Evolutionary conservation across 495 filamentous ascomycete species (phyloP).

Genomic region (Penicillium silybi): DNA sequence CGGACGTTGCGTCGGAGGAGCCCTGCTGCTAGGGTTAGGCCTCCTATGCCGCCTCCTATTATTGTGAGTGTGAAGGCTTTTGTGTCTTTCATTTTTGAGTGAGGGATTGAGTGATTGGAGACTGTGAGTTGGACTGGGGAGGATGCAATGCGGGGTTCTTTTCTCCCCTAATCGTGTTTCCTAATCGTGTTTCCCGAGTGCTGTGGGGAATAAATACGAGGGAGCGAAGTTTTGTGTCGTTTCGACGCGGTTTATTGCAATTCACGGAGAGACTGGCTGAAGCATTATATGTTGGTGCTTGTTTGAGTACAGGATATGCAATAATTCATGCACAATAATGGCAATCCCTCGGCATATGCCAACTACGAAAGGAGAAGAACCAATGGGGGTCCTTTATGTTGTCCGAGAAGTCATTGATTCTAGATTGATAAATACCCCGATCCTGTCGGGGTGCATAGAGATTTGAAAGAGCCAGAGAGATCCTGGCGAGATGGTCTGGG

Average conservation of each 20-base stretch:
- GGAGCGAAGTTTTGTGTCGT: no score
- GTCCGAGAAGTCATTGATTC: not conserved
- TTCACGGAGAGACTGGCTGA: no score
- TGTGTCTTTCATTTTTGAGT: not conserved
- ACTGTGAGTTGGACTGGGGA: not conserved
- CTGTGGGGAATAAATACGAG: no score
- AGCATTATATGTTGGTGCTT: no score
- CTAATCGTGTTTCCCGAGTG: no score
- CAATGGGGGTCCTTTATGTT: not conserved
- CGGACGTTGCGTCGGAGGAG: conserved; percentile 47
- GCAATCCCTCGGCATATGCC: no score
- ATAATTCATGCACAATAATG: no score
- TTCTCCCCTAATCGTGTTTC: no score
- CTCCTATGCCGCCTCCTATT: conserved; percentile 58
- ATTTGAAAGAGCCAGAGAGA: not conserved
- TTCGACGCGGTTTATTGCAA: no score
- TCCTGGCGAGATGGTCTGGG: not conserved
- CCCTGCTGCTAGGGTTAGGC: conserved; percentile 52
- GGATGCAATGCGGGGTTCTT: not conserved
- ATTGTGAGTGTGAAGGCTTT: conserved; percentile 49
- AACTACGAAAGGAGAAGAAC: not conserved
- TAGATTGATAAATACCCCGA: not conserved
- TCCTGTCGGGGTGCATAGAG: not conserved
- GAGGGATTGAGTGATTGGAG: not conserved
- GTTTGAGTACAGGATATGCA: no score